phyloP scores from a whole-genome alignment of 176 grass and related monocot species.

The Oryza glumipatula region DNA sequence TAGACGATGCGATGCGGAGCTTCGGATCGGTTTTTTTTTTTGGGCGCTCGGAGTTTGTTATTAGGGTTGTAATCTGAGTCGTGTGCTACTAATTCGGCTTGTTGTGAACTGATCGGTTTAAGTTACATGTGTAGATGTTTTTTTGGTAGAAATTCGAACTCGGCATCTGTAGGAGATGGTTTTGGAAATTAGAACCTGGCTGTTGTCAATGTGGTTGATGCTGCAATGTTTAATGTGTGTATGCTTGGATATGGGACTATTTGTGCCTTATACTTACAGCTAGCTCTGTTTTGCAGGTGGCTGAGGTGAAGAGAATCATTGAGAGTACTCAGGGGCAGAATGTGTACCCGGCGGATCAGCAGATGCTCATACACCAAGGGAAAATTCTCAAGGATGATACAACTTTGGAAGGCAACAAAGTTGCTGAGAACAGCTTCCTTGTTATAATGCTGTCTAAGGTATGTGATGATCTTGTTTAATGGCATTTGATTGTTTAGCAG shows the following conservation, averaged over 20 bases:
- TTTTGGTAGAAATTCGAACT: not conserved
- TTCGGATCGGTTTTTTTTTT: not conserved
- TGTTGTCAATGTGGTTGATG: not conserved
- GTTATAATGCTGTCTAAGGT: slow-evolving; percentile 99
- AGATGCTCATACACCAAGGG: slow-evolving; percentile 94
- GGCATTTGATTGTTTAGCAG: not conserved
- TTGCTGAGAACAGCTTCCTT: slow-evolving; percentile 84
- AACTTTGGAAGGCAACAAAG: slow-evolving; percentile 79
- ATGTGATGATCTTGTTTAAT: slow-evolving; percentile 20
- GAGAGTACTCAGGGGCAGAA: slow-evolving; percentile 71
- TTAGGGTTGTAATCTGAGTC: not conserved
- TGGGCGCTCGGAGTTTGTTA: not conserved
- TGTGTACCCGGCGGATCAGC: slow-evolving; percentile 82
- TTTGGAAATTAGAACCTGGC: not conserved
- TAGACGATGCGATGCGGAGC: too few relatives aligned
- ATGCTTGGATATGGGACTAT: not conserved
- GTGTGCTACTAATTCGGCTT: not conserved
- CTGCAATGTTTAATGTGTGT: not conserved
- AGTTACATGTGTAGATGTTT: not conserved
- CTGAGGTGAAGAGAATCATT: slow-evolving; percentile 85
- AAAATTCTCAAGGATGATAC: slow-evolving; percentile 99
- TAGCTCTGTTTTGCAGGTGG: slow-evolving; percentile 52
- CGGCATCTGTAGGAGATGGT: not conserved
- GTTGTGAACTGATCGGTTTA: not conserved
- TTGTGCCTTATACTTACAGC: not conserved